Conservation (phyloP, 176 grass and related monocot genomes). For the Poa annua region DNA sequence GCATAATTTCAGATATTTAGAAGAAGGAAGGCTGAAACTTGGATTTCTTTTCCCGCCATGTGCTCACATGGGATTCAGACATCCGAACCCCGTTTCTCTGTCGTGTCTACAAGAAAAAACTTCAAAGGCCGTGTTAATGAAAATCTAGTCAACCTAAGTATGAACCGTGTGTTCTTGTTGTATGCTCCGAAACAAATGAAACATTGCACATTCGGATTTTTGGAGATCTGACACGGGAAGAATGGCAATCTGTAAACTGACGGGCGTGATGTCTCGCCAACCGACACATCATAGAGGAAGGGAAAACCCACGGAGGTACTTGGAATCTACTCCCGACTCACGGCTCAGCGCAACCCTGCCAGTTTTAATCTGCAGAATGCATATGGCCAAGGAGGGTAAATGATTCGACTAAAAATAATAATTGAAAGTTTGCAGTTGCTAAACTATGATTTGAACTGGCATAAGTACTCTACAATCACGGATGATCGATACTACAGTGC, state of each 20-base stretch:
- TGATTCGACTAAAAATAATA: not conserved
- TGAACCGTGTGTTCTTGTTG: not conserved
- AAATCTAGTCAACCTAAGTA: not conserved
- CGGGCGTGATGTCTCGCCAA: not conserved
- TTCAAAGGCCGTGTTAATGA: too few relatives aligned
- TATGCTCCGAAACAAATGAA: not conserved
- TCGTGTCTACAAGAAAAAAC: not conserved
- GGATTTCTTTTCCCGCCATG: not conserved
- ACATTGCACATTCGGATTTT: not conserved
- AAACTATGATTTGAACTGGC: not conserved
- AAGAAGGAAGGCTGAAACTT: not conserved
- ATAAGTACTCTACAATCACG: not conserved
- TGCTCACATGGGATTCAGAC: conserved; percentile 9
- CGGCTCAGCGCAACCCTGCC: conserved; percentile 66
- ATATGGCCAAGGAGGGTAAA: not conserved
- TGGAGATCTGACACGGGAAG: not conserved
- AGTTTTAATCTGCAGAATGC: conserved; percentile 63
- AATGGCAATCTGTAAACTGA: not conserved
- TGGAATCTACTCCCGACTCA: conserved; percentile 78
- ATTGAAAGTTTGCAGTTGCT: not conserved
- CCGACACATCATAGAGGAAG: conserved; percentile 44
- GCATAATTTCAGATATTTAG: not conserved
- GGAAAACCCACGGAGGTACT: conserved; percentile 61
- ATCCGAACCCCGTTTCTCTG: not conserved
- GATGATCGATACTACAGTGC: not conserved